phyloP scores from a whole-genome alignment of 202 grass and related monocot genomes.

The Alloteropsis angusta region DNA sequence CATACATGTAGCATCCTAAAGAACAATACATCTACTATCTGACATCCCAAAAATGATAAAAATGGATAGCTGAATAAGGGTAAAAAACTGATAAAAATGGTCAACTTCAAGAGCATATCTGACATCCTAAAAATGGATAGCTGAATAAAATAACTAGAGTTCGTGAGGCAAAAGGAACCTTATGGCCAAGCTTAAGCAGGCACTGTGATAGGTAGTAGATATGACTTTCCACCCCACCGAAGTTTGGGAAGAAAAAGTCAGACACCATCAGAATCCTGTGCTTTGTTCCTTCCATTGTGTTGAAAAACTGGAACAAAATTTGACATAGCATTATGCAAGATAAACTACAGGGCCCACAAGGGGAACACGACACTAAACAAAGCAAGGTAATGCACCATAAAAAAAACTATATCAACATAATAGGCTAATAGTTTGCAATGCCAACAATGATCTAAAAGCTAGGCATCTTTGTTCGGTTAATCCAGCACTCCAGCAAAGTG shows the following conservation, averaged over 20 bases:
- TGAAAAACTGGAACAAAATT: constrained; percentile 23
- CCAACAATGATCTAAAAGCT: background rate
- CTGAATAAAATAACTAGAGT: background rate
- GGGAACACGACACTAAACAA: background rate
- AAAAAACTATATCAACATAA: background rate
- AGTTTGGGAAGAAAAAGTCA: constrained; percentile 96
- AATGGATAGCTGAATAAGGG: too few species aligned
- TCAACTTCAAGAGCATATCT: background rate
- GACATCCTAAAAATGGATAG: constrained; percentile 12
- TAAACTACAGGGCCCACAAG: background rate
- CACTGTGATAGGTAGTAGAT: constrained; percentile 96
- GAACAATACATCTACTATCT: background rate
- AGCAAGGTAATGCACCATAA: background rate
- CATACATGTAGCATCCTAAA: background rate
- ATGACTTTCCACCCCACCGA: constrained; percentile 89
- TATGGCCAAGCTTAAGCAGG: constrained; percentile 83
- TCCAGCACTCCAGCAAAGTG: background rate
- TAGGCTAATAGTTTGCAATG: background rate
- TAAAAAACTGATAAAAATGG: background rate
- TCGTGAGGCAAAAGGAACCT: constrained; percentile 23
- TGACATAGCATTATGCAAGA: background rate
- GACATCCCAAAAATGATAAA: too few species aligned
- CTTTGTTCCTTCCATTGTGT: constrained; percentile 40
- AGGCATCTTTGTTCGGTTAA: background rate
- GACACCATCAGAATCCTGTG: constrained; percentile 92